Base-by-base conservation (phyloP, 2,329 filamentous ascomycete species). In the Xylariaceae sp. region DNA sequence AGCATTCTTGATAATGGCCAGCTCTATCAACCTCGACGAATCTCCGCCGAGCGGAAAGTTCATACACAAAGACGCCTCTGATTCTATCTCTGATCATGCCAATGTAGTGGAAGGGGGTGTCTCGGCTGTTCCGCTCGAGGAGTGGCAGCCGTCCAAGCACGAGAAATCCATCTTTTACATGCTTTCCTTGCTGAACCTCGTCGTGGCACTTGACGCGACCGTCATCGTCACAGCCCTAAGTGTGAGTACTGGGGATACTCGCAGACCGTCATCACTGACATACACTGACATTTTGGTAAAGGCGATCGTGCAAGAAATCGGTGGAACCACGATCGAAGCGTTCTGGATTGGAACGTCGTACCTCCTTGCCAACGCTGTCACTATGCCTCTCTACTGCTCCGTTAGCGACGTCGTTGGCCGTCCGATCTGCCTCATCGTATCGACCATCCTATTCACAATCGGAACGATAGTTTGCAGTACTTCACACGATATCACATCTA, bases 381-480 rank as follows among this genome's bases (percentile, higher is more conserved):
- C 54, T 7, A 55, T 51, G 51, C 51, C 48, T 7, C 12, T 22
- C 11, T 40, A 59, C 11, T 55, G 56, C 46, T 58, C 65, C 36
- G 43, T 67, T 47, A 53, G 58, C 63, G 54, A 62, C 42, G 47
- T 69, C 53, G 56, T 64, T 22, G 63, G 64, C 22, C 56, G 64
- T 4, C 60, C 63, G 11, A 52, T 58, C 29, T 55, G 59, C n/a
- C 55, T 67, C n/a, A 57, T 61, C 20, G 50, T 60, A 29, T 55
- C 63, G 12, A 44, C 66, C 11, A 33, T 45, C 3, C 47, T 73
- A 54, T 77, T 78, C 53, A 65, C 61, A 1, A 25, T 62, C 14
- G 72, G 71, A 11, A 73, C 67, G 4, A 55, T 69, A 20, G 42
- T 68, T 3, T 70, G 68, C 47, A 59, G 59, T 20, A 42, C 62